Percentiles rank a stretch among this genome's conserved stretches.
Conservation (phyloP, 2,329 filamentous ascomycete species). For the Colletotrichum tabaci region DNA sequence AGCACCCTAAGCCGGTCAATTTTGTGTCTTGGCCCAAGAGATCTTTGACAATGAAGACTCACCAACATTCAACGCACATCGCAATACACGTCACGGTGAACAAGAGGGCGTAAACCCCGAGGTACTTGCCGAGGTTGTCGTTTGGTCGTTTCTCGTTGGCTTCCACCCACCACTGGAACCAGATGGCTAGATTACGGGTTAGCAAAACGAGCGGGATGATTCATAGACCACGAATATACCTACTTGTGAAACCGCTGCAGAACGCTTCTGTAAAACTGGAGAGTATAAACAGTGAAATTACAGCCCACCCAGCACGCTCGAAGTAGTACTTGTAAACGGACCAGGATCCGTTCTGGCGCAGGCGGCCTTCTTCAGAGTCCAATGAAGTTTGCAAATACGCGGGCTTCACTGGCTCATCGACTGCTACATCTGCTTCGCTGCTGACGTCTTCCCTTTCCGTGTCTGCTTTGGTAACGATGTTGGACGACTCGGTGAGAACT, state of each 20-base stretch:
- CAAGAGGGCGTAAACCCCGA: conserved; percentile 25
- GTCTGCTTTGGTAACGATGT: background rate
- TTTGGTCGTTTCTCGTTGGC: conserved; percentile 18
- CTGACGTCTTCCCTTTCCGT: background rate
- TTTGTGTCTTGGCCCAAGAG: background rate
- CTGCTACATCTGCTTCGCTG: background rate
- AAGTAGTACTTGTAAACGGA: conserved; percentile 31
- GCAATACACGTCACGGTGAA: background rate
- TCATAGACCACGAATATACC: rapidly evolving
- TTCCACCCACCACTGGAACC: conserved; percentile 34
- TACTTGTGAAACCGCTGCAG: conserved; percentile 20
- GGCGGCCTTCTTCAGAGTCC: background rate
- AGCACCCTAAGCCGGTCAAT: conserved; percentile 3
- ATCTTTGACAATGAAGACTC: background rate
- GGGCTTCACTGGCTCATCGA: background rate
- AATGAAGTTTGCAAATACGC: background rate
- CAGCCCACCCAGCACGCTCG: conserved; percentile 1
- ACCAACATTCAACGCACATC: conserved; percentile 16
- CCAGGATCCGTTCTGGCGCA: conserved; percentile 17
- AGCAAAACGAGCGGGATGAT: background rate
- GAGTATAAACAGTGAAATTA: background rate
- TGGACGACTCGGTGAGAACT: background rate
- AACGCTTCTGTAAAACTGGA: conserved; percentile 4
- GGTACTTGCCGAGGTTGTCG: conserved; percentile 18
- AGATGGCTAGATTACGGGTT: conserved; percentile 1